A percentile compares a stretch with the other conserved stretches of the same genome.
Evolutionary conservation across 2,329 filamentous ascomycete species (phyloP).

Genomic region (Venturia pyrina): DNA sequence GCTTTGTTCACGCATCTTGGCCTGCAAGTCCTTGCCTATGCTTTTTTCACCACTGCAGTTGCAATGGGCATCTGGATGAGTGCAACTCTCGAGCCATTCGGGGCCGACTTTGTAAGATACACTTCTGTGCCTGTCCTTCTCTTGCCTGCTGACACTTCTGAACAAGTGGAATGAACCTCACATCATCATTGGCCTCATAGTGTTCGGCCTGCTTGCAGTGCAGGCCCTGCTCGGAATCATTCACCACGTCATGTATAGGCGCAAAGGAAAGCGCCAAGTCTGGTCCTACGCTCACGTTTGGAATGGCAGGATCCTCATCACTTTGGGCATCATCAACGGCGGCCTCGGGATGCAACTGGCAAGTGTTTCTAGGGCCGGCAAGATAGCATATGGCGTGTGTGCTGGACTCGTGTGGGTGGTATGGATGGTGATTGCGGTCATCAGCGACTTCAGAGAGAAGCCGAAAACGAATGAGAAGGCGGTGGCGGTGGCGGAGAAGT

Average conservation of each 20-base stretch:
- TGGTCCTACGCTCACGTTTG: conserved; percentile 44
- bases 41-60: conserved; percentile 38
- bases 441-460: conserved; percentile 9
- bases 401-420: conserved; percentile 37
- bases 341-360: conserved; percentile 43
- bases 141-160: neutral
- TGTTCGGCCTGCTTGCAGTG: conserved; percentile 42
- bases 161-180: conserved; percentile 32
- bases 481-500: neutral
- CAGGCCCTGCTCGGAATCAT: conserved; percentile 42
- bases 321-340: conserved; percentile 46
- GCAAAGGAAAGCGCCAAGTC: conserved; percentile 32
- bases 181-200: conserved; percentile 42
- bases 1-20: conserved; percentile 34
- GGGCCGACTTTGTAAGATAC: conserved; percentile 5
- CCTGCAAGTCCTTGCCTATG: conserved; percentile 39
- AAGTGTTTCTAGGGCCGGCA: conserved; percentile 24
- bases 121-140: neutral
- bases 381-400: conserved; percentile 41
- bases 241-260: conserved; percentile 43
- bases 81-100: conserved; percentile 20
- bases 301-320: conserved; percentile 41
- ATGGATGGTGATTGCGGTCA: conserved; percentile 6
- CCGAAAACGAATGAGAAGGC: neutral
- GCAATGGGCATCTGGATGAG: conserved; percentile 43